Conservation (phyloP, 345 rosid species). For the Iberis pinnata region DNA sequence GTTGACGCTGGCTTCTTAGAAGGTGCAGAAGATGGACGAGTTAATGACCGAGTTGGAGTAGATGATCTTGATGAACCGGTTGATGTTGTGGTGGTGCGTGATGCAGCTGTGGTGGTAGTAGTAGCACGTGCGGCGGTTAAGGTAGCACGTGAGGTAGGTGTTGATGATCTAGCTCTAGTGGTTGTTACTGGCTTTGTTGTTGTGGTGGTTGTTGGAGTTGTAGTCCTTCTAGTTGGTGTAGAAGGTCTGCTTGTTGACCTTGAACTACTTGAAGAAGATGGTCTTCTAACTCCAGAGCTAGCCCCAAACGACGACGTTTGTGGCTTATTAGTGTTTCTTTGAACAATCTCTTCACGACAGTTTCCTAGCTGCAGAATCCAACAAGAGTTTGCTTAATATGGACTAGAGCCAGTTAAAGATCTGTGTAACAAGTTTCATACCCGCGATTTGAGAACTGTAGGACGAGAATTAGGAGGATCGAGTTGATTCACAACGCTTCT, state of each 20-base stretch:
- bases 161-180: constrained; percentile 59
- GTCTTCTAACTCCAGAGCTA: constrained; percentile 37
- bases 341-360: constrained; percentile 37
- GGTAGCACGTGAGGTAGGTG: constrained; percentile 61
- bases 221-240: constrained; percentile 53
- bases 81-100: constrained; percentile 23
- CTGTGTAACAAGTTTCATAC: constrained; percentile 36
- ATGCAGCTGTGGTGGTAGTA: neutral
- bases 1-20: constrained; percentile 26
- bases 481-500: constrained; percentile 41
- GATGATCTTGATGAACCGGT: constrained; percentile 30
- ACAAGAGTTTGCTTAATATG: constrained; percentile 9
- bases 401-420: neutral
- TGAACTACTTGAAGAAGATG: constrained; percentile 56
- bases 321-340: constrained; percentile 28
- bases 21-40: constrained; percentile 24
- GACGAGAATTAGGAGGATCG: constrained; percentile 43
- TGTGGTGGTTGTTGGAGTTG: constrained; percentile 25
- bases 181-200: constrained; percentile 36
- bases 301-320: constrained; percentile 32
- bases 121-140: constrained; percentile 38
- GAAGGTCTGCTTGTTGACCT: constrained; percentile 43
- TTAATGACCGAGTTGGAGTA: constrained; percentile 26
- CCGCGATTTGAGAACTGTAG: constrained; percentile 44
- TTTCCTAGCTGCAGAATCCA: constrained; percentile 43